Conservation (phyloP, 768 basidiomycete species). For the Mycena venus region DNA sequence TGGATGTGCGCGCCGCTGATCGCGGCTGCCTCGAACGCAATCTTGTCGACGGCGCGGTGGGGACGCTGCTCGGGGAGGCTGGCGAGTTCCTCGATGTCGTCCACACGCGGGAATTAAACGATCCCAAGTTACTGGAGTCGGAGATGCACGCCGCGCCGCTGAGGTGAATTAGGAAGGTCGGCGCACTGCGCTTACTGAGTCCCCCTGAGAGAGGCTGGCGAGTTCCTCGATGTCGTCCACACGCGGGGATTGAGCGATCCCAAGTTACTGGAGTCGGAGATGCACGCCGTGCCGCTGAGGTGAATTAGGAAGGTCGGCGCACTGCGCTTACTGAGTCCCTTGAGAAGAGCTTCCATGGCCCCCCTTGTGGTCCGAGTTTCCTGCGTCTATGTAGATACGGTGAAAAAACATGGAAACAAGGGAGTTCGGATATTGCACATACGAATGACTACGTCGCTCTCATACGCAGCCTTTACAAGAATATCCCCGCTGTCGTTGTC, state of each 20-base stretch:
- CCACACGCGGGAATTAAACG: conserved; percentile 9
- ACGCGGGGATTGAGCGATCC: conserved; percentile 4
- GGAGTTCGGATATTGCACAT: neutral
- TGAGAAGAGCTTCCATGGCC: conserved; percentile 15
- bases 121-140: neutral
- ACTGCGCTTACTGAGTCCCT: conserved; percentile 13
- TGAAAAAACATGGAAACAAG: too few species aligned
- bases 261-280: conserved; percentile 3
- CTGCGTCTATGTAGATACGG: conserved; percentile 9
- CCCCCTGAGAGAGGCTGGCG: neutral
- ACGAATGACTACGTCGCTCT: conserved; percentile 21
- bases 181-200: conserved; percentile 8
- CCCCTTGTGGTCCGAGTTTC: conserved; percentile 29
- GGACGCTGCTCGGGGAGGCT: neutral
- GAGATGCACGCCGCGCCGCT: conserved; percentile 22
- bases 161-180: conserved; percentile 26
- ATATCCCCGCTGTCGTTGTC: conserved; percentile 21
- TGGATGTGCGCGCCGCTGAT: conserved; percentile 22
- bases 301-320: conserved; percentile 25
- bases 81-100: conserved; percentile 18
- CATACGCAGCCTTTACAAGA: conserved; percentile 9
- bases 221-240: conserved; percentile 23
- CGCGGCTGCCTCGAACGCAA: conserved; percentile 10
- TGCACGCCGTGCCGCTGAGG: conserved; percentile 20
- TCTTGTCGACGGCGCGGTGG: conserved; percentile 19